Evolutionary conservation across 2,329 filamentous ascomycete species (phyloP).

Genomic region (Penicillium psychrosexuale): DNA sequence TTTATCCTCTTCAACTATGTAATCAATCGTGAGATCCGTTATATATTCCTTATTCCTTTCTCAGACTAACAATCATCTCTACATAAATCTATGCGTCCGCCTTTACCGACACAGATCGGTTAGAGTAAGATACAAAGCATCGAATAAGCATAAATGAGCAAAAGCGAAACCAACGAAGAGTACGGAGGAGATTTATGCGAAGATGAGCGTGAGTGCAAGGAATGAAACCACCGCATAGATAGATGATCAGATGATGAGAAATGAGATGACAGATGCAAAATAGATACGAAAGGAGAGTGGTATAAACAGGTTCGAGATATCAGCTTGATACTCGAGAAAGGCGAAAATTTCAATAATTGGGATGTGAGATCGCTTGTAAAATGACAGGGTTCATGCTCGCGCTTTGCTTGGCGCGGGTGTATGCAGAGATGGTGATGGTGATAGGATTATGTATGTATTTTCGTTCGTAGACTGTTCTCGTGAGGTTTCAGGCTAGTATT

Average conservation of each 20-base stretch:
- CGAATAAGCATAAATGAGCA: background rate
- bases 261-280: background rate
- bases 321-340: background rate
- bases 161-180: background rate
- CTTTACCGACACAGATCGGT: background rate
- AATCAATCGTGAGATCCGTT: too few species aligned
- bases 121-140: background rate
- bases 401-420: background rate
- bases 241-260: background rate
- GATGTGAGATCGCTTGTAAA: background rate
- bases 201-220: background rate
- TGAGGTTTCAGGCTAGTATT: background rate
- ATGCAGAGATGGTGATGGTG: background rate
- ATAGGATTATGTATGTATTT: constrained; percentile 5
- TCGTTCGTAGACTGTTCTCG: background rate
- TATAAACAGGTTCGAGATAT: background rate
- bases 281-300: background rate
- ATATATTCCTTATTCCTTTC: too few species aligned
- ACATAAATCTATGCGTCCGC: background rate
- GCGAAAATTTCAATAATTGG: background rate
- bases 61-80: too few species aligned
- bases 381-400: background rate
- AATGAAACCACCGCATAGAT: background rate
- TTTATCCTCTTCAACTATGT: background rate
- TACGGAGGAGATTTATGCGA: too few species aligned